Percentiles rank a stretch among this genome's conserved stretches.
Conservation (phyloP, 805 yeast genomes). For the Wickerhamiella azyma region DNA sequence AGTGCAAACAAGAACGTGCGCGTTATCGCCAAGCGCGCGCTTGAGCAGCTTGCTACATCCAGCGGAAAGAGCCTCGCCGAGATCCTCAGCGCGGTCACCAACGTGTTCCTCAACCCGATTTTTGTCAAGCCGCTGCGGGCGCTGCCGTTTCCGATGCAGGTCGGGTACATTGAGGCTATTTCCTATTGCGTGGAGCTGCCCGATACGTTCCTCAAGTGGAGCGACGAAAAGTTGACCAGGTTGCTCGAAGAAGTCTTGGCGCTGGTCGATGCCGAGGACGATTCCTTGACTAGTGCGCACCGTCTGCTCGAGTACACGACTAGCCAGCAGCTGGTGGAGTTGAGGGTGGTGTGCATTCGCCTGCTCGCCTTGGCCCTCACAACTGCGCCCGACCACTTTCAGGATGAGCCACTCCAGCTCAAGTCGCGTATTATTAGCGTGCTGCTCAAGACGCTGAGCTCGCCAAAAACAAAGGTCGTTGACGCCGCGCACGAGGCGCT, state of each 20-base stretch:
- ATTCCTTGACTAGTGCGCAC: constrained; percentile 78
- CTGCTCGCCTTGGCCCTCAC: constrained; percentile 71
- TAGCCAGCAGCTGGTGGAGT: constrained; percentile 70
- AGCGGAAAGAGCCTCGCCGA: constrained; percentile 57
- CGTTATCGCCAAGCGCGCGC: constrained; percentile 61
- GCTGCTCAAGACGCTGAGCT: constrained; percentile 83
- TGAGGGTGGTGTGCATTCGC: constrained; percentile 81
- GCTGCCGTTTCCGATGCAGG: constrained; percentile 95
- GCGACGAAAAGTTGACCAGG: constrained; percentile 68
- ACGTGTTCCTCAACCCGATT: constrained; percentile 74
- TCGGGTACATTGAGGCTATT: constrained; percentile 96
- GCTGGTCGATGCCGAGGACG: constrained; percentile 94
- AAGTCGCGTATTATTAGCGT: constrained; percentile 81
- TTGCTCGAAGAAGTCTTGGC: constrained; percentile 82
- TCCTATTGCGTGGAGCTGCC: constrained; percentile 76
- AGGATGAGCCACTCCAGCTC: constrained; percentile 45
- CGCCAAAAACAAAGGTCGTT: constrained; percentile 71
- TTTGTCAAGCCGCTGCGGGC: constrained; percentile 96
- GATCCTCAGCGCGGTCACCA: constrained; percentile 71
- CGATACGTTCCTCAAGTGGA: constrained; percentile 67
- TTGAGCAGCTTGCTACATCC: constrained; percentile 53
- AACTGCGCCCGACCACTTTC: constrained; percentile 60
- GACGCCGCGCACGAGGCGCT: constrained; percentile 89
- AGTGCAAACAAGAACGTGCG: constrained; percentile 77
- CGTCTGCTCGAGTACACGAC: constrained; percentile 77